phyloP scores from a whole-genome alignment of 306 rosid species.

The Delonix regia region DNA sequence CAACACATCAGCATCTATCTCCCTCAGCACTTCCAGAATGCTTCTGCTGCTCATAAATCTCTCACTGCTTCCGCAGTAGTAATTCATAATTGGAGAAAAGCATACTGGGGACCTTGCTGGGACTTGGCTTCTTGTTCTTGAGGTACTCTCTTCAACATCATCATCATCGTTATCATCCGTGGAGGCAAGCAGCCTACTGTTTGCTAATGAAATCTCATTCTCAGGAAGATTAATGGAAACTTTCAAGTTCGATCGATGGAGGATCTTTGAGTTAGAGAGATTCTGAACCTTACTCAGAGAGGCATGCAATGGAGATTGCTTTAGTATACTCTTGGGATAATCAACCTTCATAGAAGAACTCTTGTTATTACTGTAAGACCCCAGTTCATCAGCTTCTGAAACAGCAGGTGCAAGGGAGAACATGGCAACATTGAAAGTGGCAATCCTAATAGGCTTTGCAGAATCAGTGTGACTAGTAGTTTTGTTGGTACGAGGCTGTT shows the following conservation, averaged over 20 bases:
- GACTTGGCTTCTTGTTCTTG: constrained; percentile 53
- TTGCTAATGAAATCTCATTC: constrained; percentile 79
- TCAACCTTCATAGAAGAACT: constrained; percentile 32
- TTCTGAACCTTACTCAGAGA: constrained; percentile 41
- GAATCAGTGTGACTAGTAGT: constrained; percentile 38
- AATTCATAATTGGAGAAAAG: constrained; percentile 57
- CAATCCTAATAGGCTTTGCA: constrained; percentile 65
- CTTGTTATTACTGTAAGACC: constrained; percentile 29
- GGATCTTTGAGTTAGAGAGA: constrained; percentile 39
- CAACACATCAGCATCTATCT: constrained; percentile 77
- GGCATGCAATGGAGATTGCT: constrained; percentile 67
- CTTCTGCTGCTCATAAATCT: constrained; percentile 60
- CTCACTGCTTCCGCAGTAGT: constrained; percentile 50
- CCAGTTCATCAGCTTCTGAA: constrained; percentile 55
- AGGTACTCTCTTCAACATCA: constrained; percentile 34
- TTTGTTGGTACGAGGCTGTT: constrained; percentile 29
- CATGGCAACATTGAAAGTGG: constrained; percentile 92
- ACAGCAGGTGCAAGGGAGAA: constrained; percentile 89
- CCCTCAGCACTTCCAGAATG: constrained; percentile 74
- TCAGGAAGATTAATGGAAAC: constrained; percentile 89
- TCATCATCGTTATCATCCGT: constrained; percentile 25
- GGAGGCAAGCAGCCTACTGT: constrained; percentile 52
- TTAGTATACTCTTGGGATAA: constrained; percentile 76
- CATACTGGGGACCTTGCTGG: constrained; percentile 84
- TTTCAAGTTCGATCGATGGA: constrained; percentile 60